Base-by-base conservation (phyloP, 768 basidiomycete genomes). In the Suillus decipiens region DNA sequence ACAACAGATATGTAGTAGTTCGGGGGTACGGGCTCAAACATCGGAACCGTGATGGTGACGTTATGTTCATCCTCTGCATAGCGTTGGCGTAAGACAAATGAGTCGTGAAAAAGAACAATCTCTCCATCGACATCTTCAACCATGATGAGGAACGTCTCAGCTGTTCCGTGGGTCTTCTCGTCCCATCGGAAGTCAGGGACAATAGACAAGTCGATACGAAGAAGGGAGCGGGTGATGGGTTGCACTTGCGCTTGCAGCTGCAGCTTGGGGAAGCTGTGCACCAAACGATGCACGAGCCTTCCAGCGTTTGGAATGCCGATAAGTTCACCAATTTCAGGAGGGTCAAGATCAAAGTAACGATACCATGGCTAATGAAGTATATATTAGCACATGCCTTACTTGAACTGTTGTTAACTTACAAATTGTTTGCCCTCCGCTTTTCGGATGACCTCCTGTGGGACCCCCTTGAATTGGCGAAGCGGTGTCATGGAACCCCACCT, bases 401-500 rank as follows among this genome's bases (percentile, higher is more conserved):
- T 41, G 22, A 12, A 57, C 1, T 41, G 22, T 67, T 39, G 47
- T 58, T 42, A 19, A 82, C 88, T 71, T 70, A 93, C 91, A 82
- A 99, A 99, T 83, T 99, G 96, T 74, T 99, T 99, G 17, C 93
- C 90, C 75, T 99, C 96, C 0, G 96, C 95, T 71, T 96, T 95
- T 33, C 92, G 80, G 55, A 96, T 80, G 39, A 96, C 88, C 54
- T 96, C 93, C 22, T 82, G 74, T 0, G 95, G 96, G 0, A 96
- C 89, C 67, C 90, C 89, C 74, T 90, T 94, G 83, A 99, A 99
- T 73, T 99, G 97, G 42, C 97, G 86, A 42, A 99, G 82, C 9
- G 96, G 96, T 0, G 96, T 95, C 96, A 99, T 99, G 0, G 95
- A 95, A 39, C 89, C 88, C 96, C 96, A 99, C 91, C 93, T 95